A percentile compares a stretch with the other conserved stretches of the same genome.
These are phyloP conservation scores for Cenococcum geophilum DNA, from an alignment of 495 filamentous ascomycete genomes.

Conservation along the genomic window DNA sequence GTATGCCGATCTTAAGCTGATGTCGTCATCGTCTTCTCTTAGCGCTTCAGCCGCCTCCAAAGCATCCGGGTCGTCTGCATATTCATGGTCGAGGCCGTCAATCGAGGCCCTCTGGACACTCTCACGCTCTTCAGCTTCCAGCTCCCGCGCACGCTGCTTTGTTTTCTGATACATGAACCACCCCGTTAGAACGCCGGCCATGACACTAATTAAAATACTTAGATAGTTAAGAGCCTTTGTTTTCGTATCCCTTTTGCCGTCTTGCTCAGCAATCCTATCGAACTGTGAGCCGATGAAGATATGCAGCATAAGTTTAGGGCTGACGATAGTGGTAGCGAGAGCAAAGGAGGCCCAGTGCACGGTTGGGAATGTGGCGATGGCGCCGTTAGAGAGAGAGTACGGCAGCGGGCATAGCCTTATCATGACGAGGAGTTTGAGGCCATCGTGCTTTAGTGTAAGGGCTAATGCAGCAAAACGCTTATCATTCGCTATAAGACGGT, in stretches of 20 bases:
- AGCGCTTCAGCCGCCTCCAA: slow-evolving; percentile 28
- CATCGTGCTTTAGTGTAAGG: slow-evolving; percentile 70
- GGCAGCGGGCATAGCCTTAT: slow-evolving; percentile 89
- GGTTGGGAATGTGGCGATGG: slow-evolving; percentile 86
- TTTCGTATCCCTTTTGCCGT: slow-evolving; percentile 55
- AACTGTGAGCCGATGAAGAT: slow-evolving; percentile 83
- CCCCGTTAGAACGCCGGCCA: slow-evolving; percentile 69
- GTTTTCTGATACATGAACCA: slow-evolving; percentile 80
- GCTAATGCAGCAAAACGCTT: slow-evolving; percentile 66
- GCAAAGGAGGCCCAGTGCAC: slow-evolving; percentile 71
- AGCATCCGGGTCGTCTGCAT: slow-evolving; percentile 38
- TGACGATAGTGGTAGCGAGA: slow-evolving; percentile 67
- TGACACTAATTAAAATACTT: slow-evolving; percentile 64
- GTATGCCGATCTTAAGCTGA: slow-evolving; percentile 47
- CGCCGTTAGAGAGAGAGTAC: slow-evolving; percentile 92
- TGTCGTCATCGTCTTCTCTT: slow-evolving; percentile 52
- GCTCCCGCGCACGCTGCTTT: slow-evolving; percentile 71
- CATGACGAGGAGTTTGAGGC: slow-evolving; percentile 82
- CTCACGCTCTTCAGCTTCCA: slow-evolving; percentile 74
- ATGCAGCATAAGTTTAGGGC: slow-evolving; percentile 84
- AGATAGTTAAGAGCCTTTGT: slow-evolving; percentile 73
- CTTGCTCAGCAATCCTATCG: slow-evolving; percentile 59
- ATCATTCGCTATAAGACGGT: slow-evolving; percentile 73
- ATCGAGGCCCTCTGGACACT: slow-evolving; percentile 36
- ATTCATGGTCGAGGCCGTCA: slow-evolving; percentile 30